Evolutionary conservation across 305 asterid species (phyloP), one percentile per base, ranked within the genome.

Genomic region (Fraxinus xanthoxyloides): DNA sequence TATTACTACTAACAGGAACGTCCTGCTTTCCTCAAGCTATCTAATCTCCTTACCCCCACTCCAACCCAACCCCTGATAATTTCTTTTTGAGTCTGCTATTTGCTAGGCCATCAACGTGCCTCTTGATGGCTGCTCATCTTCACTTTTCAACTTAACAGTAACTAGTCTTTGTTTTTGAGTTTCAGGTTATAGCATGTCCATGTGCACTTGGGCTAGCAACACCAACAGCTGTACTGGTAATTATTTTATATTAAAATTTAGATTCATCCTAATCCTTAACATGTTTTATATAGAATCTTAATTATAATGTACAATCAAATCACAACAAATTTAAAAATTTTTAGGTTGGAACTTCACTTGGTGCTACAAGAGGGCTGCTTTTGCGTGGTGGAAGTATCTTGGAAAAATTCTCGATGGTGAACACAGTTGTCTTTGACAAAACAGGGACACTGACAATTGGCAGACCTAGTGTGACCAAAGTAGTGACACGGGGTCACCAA

Each of bases 131-230:
- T 51, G 56, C 76, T 76, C 75, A 79, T 46, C 81, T 82, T 76
- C 73, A 65, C 19, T 69, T 81, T 21, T 38, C 8, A 73, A 59
- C 83, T 77, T 61, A 74, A 67, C 69, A 34, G 77, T 83, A 72
- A 78, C 77, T 81, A 59, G 63, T 46, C 54, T 79, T 77, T 86
- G 80, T 48, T 85, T 83, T 85, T 83, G 78, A 82, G 79, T 31
- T 87, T 87, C 89, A 96, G 99, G 99, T 96, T 85, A 92, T 96
- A 70, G 99, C 99, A 82, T 96, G 99, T 88, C 99, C 99, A 73
- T 96, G 99, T 90, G 99, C 99, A 72, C 98, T 96, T 84, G 99
- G 99, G 86, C 85, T 96, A 83, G 99, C 99, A 81, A 96, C 99
- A 77, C 99, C 99, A 76, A 96, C 99, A 75, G 99, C 99, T 75